Conservation (phyloP, 2,329 filamentous ascomycete species). For the Dendrostoma leiphaemia region DNA sequence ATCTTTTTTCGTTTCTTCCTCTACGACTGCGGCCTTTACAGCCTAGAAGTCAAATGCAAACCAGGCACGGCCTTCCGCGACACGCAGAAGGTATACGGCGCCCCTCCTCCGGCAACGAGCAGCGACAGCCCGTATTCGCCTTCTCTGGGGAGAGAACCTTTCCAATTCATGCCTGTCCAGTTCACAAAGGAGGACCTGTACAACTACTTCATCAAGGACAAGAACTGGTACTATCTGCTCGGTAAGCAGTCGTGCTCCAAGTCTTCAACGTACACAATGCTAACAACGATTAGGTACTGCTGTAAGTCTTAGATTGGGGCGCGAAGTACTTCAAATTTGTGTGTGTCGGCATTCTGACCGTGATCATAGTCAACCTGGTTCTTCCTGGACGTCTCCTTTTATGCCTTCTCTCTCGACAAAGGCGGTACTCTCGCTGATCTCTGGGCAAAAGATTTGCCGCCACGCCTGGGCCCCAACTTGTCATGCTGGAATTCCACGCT, state of each 20-base stretch:
- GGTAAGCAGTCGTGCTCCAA: constrained; percentile 23
- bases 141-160: constrained; percentile 5
- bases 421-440: constrained; percentile 40
- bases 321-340: no score
- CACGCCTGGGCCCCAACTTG: constrained; percentile 35
- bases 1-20: constrained; percentile 66
- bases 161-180: constrained; percentile 41
- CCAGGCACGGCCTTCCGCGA: constrained; percentile 57
- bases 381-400: constrained; percentile 56
- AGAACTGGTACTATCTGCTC: constrained; percentile 44
- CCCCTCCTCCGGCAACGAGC: constrained; percentile 29
- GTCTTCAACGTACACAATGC: background rate
- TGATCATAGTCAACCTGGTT: constrained; percentile 45
- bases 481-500: constrained; percentile 48
- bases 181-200: constrained; percentile 48
- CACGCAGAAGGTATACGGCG: constrained; percentile 57
- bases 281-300: constrained; percentile 14
- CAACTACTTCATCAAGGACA: constrained; percentile 48
- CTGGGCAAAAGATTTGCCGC: constrained; percentile 36
- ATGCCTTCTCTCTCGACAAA: constrained; percentile 52
- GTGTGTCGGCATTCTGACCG: no score
- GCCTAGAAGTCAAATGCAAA: constrained; percentile 63
- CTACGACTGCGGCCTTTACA: constrained; percentile 64
- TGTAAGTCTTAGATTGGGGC: no score
- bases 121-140: constrained; percentile 33